Evolutionary conservation across 352 stramenopile species (phyloP), one percentile per base, ranked within the genome.

Genomic region (Sclerospora graminicola): DNA sequence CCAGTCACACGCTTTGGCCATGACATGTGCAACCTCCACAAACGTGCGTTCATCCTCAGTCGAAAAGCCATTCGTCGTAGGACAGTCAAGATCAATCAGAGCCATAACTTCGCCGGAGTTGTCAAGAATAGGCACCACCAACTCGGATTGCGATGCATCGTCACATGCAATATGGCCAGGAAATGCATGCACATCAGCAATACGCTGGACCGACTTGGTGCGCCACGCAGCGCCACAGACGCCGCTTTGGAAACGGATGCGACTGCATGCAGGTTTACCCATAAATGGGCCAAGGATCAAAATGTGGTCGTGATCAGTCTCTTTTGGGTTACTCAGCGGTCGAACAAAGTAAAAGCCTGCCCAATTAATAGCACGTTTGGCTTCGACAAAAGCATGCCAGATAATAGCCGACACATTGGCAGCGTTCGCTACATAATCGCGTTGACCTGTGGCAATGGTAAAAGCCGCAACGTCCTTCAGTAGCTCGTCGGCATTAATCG

Each of bases 101-200:
- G 75, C 79, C 20, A 88, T 39, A 26, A 89, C 63, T 9, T 83
- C 63, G n/a, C 72, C 74, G 14, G 70, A 37, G 21, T 73, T 60
- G 52, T 81, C 61, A 8, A 89, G 34, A 32, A 91, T 60, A 4
- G 79, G 79, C 36, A 89, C 69, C 34, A 91, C 79, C 21, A 91
- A 70, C 61, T 91, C 79, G 6, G 79, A 91, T 43, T 85, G 46
- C 26, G 79, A 91, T 14, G 76, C 79, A 34, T 57, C 69, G 51
- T 91, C 79, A 41, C 79, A 91, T 13, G 76, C 79, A 57, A 91
- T 91, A 64, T 91, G 79, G 23, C 74, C 76, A 6, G 77, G 69
- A 39, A 89, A 89, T 19, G 64, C 39, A 54, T 89, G 72, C 45
- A 91, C 79, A 30, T 89, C 64, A 1, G 61, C 45, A 35, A 91